Conservation (phyloP, 352 stramenopile species). For the Pythium aquatile region DNA sequence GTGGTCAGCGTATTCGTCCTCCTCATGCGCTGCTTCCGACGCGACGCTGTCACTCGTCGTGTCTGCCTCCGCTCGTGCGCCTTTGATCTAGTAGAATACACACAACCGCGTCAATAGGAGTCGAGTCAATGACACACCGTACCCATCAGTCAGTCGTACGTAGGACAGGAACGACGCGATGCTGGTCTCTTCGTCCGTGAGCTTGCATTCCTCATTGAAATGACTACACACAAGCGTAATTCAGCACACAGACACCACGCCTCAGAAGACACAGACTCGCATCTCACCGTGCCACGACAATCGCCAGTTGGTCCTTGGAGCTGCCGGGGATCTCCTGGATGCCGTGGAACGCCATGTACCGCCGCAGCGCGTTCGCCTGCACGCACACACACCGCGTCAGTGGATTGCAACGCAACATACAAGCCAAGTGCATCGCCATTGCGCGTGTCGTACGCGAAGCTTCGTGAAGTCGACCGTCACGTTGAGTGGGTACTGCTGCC, state of each 20-base stretch:
- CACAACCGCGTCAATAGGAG: background rate
- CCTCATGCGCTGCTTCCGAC: constrained; percentile 17
- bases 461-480: constrained; percentile 71
- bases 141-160: constrained; percentile 32
- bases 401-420: background rate
- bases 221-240: constrained; percentile 37
- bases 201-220: constrained; percentile 66
- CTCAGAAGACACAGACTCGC: background rate
- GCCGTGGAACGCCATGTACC: constrained; percentile 65
- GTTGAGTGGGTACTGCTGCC: constrained; percentile 55
- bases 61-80: constrained; percentile 5
- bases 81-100: constrained; percentile 21
- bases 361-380: constrained; percentile 51
- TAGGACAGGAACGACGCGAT: constrained; percentile 71
- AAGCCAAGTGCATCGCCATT: constrained; percentile 1
- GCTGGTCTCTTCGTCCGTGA: constrained; percentile 53
- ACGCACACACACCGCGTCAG: background rate
- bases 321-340: constrained; percentile 49
- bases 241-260: background rate
- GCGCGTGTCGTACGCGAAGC: constrained; percentile 36
- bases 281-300: constrained; percentile 56
- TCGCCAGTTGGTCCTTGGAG: constrained; percentile 53
- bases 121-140: background rate
- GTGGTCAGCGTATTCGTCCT: background rate
- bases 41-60: constrained; percentile 7